Conservation (phyloP, 1,284 basidiomycete species). For the Ganoderma boninense region DNA sequence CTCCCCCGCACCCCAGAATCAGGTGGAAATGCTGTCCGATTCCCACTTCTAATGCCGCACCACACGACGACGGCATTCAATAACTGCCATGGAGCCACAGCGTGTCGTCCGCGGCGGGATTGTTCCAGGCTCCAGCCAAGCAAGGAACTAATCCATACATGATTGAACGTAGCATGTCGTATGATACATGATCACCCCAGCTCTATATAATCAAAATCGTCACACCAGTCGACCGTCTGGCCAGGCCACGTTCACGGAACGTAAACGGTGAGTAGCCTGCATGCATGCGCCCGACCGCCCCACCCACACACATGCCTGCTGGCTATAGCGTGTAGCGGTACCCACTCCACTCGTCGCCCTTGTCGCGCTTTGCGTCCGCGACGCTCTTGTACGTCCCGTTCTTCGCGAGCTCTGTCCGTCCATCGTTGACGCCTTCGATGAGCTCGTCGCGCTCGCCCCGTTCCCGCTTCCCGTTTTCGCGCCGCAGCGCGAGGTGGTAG, state of each 20-base stretch:
- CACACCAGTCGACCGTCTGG: not conserved
- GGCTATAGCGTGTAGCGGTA: slow-evolving; percentile 46
- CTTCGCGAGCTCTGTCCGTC: slow-evolving; percentile 37
- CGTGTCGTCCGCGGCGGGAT: not conserved
- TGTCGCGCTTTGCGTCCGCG: slow-evolving; percentile 47
- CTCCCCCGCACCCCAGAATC: not conserved
- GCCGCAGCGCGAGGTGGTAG: slow-evolving; percentile 47
- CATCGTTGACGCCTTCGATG: slow-evolving; percentile 46
- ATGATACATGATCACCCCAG: not conserved
- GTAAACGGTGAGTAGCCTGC: not conserved
- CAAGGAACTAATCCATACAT: not conserved
- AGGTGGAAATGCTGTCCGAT: not conserved
- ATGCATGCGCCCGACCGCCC: not conserved
- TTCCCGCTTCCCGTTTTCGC: slow-evolving; percentile 54
- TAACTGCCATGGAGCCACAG: not conserved
- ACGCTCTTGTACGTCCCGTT: slow-evolving; percentile 45
- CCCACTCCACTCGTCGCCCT: slow-evolving; percentile 50
- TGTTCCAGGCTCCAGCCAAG: not conserved
- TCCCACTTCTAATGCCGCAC: not conserved
- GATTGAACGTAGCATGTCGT: not conserved
- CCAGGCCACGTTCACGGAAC: not conserved
- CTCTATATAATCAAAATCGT: not conserved
- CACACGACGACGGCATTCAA: not conserved
- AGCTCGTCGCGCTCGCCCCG: slow-evolving; percentile 58
- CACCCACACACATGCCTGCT: not conserved